These are phyloP conservation scores for Lanzia echinophila DNA, from an alignment of 2,329 filamentous ascomycete species.

Conservation along the genomic window DNA sequence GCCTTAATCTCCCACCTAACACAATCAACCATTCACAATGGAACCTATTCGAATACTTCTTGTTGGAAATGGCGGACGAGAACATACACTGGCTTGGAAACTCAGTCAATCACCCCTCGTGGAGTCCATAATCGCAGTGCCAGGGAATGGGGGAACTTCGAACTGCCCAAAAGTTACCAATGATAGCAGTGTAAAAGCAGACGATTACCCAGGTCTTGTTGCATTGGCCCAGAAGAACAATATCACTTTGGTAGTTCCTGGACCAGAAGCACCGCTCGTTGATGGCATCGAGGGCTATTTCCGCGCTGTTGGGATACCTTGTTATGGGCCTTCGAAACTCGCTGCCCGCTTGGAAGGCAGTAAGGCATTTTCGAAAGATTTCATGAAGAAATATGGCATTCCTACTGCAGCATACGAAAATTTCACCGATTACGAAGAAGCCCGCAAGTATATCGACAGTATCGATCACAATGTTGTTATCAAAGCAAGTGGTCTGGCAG, in stretches of 20 bases:
- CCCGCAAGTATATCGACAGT: constrained; percentile 65
- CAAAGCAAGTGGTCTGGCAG: constrained; percentile 87
- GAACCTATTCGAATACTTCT: constrained; percentile 59
- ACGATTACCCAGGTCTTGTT: constrained; percentile 72
- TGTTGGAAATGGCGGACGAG: constrained; percentile 87
- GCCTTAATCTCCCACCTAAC: too few species aligned
- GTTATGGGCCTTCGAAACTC: constrained; percentile 75
- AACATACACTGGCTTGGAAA: constrained; percentile 94
- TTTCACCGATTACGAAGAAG: constrained; percentile 70
- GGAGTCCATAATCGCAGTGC: constrained; percentile 63
- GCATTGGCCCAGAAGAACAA: constrained; percentile 64
- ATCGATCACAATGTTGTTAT: constrained; percentile 75
- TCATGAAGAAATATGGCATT: constrained; percentile 87
- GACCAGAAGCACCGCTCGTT: constrained; percentile 89
- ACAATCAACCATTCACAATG: constrained; percentile 14
- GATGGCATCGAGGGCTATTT: constrained; percentile 85
- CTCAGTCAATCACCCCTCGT: constrained; percentile 75
- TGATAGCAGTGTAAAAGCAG: constrained; percentile 54
- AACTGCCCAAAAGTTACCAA: constrained; percentile 66
- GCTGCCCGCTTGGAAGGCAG: constrained; percentile 91
- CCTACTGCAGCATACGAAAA: constrained; percentile 89
- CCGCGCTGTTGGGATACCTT: constrained; percentile 33
- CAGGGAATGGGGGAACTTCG: constrained; percentile 84
- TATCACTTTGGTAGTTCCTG: constrained; percentile 77
- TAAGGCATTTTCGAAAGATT: constrained; percentile 96